phyloP scores from a whole-genome alignment of 2,329 filamentous ascomycete genomes.

The Botrytis fragariae region DNA sequence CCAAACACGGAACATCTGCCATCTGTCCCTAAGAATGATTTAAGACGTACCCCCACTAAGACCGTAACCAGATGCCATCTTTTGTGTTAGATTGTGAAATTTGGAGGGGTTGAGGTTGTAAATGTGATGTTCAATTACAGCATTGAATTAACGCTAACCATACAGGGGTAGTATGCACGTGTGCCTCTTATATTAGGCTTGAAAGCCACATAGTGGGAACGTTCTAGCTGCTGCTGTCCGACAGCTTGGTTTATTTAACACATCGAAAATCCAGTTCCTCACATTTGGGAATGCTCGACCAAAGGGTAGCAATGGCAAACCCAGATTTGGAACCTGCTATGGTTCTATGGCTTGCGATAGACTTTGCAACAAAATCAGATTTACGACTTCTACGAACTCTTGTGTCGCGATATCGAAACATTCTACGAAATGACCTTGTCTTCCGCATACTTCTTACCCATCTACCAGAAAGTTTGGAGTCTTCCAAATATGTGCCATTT shows the following conservation, averaged over 20 bases:
- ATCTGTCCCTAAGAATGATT: not conserved
- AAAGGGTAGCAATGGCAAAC: slow-evolving; percentile 34
- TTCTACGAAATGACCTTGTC: slow-evolving; percentile 62
- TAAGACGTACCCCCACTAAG: slow-evolving; percentile 71
- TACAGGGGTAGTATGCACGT: not conserved
- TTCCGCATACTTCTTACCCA: slow-evolving; percentile 74
- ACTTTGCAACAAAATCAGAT: slow-evolving; percentile 65
- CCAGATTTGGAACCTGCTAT: slow-evolving; percentile 61
- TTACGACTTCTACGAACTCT: slow-evolving; percentile 61
- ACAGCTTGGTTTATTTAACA: not conserved
- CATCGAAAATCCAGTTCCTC: not conserved
- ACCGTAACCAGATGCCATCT: slow-evolving; percentile 80
- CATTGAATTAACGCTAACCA: slow-evolving; percentile 3
- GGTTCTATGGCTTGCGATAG: slow-evolving; percentile 68
- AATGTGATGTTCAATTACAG: slow-evolving; percentile 30
- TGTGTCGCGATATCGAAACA: slow-evolving; percentile 52
- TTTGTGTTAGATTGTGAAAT: slow-evolving; percentile 31
- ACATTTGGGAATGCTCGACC: slow-evolving; percentile 12
- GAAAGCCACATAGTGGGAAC: not conserved
- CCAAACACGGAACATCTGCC: not conserved
- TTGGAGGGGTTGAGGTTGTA: slow-evolving; percentile 22
- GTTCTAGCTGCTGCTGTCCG: slow-evolving; percentile 20
- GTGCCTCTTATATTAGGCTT: not conserved
- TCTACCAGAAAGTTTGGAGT: slow-evolving; percentile 68
- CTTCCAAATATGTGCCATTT: slow-evolving; percentile 60